Base-by-base conservation (phyloP, 2,329 filamentous ascomycete genomes). In the Colletotrichum eleusines region DNA sequence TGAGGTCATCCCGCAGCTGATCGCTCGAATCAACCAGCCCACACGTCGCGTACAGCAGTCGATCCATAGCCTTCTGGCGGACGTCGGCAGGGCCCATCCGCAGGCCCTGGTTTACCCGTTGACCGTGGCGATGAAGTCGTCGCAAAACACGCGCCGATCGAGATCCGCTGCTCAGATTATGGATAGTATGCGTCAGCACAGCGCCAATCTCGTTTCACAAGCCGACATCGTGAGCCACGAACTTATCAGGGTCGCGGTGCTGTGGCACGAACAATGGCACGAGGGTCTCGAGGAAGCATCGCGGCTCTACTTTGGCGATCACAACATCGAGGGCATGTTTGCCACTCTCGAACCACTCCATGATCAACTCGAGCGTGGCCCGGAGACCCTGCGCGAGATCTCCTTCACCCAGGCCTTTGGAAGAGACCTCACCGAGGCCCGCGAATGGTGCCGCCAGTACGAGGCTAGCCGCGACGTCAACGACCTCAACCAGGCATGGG, bases 231-330 rank as follows among this genome's bases (percentile, higher is more conserved):
- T 99, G 75, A 98, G 95, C 79, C 93, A 96, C 77, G 97, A 99
- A 80, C 89, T 99, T 66, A 98, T 99, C 77, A 91, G 96, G 62
- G 97, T 99, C 70, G 96, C 96, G 20, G 95, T 99, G 2, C 82
- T 99, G 31, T 99, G 97, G 97, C 96, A 99, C 78, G 96, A 99
- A 78, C 92, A 97, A 74, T 99, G 96, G 96, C 96, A 99, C 75
- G 97, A 99, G 81, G 97, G 93, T 35, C 86, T 99, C 20, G 96
- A 99, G 81, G 97, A 99, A 83, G 97, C 96, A 1, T 98, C 94
- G 40, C 90, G 96, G 63, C 85, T 99, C 23, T 99, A 98, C 85
- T 99, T 99, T 81, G 96, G 95, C 71, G 95, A 98, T 76, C 92
- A 97, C 77, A 97, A 99, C 80, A 96, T 98, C 54, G 93, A 98